Evolutionary conservation across 441 rosid species (phyloP), one percentile per base, ranked within the genome.

Genomic region (Kokia cookei): DNA sequence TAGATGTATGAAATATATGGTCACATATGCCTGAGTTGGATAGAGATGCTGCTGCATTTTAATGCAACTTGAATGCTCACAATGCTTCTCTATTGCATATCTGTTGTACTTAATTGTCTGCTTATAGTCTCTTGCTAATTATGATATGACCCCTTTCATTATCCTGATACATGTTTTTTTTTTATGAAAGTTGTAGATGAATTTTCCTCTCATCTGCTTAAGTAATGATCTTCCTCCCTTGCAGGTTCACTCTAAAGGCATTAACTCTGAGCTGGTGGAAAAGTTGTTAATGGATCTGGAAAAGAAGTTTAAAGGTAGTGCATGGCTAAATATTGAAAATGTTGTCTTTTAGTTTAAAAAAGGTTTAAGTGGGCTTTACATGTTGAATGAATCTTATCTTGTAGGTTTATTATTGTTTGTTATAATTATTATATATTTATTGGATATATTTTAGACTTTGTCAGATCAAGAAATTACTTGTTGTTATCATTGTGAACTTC

Each of bases 191-290:
- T 35, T 51, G 61, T 42, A 53, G 17, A 4, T 5, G 42, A 19
- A 72, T 63, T 48, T 40, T 57, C 59, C 59, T 79, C 64, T 70
- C 77, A 59, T 82, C 90, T 97, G 87, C 91, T 72, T 51, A 65
- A 53, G 35, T 17, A 13, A 7, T 32, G 15, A 71, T 70, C 61
- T 51, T 60, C 53, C 53, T 66, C 29, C 76, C 65, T 66, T 80
- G 61, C 82, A 96, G 99, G 88, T 96, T 83, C 96, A 93, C 80
- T 91, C 97, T 73, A 92, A 86, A 83, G 93, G 97, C 24, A 82
- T 90, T 73, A 89, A 91, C 77, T 74, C 80, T 76, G 91, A 89
- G 81, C 84, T 89, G 81, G 93, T 96, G 86, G 93, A 91, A 78
- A 90, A 85, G 71, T 81, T 89, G 66, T 86, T 93, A 60, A 53